Conservation (phyloP, 192 early-diverging fungal species). For the Piromyces finnis region DNA sequence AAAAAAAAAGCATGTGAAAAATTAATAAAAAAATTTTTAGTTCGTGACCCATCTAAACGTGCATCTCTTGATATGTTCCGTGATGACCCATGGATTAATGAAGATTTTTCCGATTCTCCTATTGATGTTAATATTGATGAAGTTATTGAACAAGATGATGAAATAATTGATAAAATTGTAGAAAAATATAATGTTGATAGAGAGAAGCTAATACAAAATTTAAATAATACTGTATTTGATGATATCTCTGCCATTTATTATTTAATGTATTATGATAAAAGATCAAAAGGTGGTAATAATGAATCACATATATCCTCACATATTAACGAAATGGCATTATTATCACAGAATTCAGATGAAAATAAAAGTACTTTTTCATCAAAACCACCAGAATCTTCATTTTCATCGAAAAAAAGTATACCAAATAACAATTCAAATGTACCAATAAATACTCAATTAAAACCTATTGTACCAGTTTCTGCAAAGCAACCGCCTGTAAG, state of each 20-base stretch:
- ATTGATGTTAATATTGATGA: constrained; percentile 20
- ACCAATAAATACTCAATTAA: neutral
- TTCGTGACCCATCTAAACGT: constrained; percentile 34
- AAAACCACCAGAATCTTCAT: neutral
- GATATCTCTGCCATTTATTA: constrained; percentile 37
- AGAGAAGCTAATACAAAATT: constrained; percentile 16
- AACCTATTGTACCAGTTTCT: neutral
- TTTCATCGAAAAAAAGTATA: neutral
- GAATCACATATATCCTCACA: no score
- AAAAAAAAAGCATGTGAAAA: constrained; percentile 26
- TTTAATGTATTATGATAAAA: constrained; percentile 26
- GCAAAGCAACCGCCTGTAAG: neutral
- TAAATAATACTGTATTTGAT: constrained; percentile 33
- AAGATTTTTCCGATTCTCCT: constrained; percentile 22
- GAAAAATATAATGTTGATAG: constrained; percentile 29
- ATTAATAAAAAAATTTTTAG: constrained; percentile 32
- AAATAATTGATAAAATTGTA: constrained; percentile 26
- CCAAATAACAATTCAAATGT: neutral
- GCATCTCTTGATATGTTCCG: constrained; percentile 30
- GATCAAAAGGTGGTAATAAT: neutral
- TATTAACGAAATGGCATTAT: no score
- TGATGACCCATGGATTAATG: constrained; percentile 45
- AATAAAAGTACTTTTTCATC: no score
- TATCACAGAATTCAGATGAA: no score
- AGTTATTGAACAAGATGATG: constrained; percentile 30